A percentile compares a stretch with the other conserved stretches of the same genome.
phyloP scores from a whole-genome alignment of 352 stramenopile genomes.

The Peronosclerospora sorghi region DNA sequence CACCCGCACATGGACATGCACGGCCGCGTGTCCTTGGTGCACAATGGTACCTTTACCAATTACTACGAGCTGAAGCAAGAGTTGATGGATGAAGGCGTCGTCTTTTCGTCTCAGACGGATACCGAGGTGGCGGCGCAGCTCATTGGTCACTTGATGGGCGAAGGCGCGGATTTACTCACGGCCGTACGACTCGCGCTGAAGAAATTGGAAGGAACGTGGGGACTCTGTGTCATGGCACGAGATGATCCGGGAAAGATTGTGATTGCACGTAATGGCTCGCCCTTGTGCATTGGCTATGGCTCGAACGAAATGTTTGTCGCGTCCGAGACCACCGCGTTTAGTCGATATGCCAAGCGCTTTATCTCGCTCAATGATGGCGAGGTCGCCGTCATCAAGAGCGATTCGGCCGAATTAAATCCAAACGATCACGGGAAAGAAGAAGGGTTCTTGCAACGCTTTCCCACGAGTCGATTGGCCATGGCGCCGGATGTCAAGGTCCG shows the following conservation, averaged over 20 bases:
- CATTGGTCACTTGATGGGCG: slow-evolving; percentile 87
- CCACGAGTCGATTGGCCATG: slow-evolving; percentile 81
- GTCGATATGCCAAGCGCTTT: slow-evolving; percentile 95
- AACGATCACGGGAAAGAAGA: slow-evolving; percentile 64
- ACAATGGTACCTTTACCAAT: slow-evolving; percentile 99
- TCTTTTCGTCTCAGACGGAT: slow-evolving; percentile 95
- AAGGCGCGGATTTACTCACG: slow-evolving; percentile 69
- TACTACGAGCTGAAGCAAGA: slow-evolving; percentile 87
- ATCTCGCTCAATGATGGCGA: slow-evolving; percentile 95
- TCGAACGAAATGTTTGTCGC: slow-evolving; percentile 94
- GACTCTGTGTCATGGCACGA: slow-evolving; percentile 88
- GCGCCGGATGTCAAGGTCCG: slow-evolving; percentile 92
- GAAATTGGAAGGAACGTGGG: slow-evolving; percentile 93
- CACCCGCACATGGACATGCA: slow-evolving; percentile 95
- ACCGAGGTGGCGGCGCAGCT: slow-evolving; percentile 97
- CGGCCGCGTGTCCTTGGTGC: slow-evolving; percentile 91
- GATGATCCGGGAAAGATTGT: slow-evolving; percentile 93
- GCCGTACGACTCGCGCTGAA: slow-evolving; percentile 86
- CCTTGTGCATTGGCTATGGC: slow-evolving; percentile 84
- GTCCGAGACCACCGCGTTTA: slow-evolving; percentile 92
- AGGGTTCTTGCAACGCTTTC: slow-evolving; percentile 72
- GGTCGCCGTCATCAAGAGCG: slow-evolving; percentile 90
- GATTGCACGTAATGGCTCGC: slow-evolving; percentile 94
- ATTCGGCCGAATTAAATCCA: slow-evolving; percentile 89
- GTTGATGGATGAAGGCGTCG: slow-evolving; percentile 77